These are phyloP conservation scores for Candida jianshihensis DNA, from an alignment of 805 yeast species.

Conservation along the genomic window DNA sequence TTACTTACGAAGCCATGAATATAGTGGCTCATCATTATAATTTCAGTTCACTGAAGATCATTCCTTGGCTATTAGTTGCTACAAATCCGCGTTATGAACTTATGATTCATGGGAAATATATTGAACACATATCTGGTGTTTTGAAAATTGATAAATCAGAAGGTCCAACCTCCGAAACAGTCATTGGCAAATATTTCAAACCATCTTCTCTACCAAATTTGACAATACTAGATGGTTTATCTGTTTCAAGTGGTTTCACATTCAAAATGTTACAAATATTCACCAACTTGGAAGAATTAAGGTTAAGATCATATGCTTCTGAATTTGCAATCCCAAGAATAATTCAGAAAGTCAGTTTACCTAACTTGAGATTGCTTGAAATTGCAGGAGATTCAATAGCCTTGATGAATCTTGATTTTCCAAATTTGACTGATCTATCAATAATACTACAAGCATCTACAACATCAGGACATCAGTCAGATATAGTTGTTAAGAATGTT, in stretches of 20 bases:
- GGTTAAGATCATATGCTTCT: background rate
- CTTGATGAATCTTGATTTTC: slow-evolving; percentile 1
- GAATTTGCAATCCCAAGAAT: background rate
- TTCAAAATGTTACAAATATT: slow-evolving; percentile 1
- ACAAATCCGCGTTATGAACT: slow-evolving; percentile 1
- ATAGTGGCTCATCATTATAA: slow-evolving; percentile 1
- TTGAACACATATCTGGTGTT: slow-evolving; percentile 1
- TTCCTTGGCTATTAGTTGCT: slow-evolving; percentile 2
- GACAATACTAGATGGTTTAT: background rate
- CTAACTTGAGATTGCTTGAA: background rate
- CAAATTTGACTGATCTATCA: slow-evolving; percentile 1
- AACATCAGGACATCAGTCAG: background rate
- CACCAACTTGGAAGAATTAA: background rate
- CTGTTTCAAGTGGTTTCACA: slow-evolving; percentile 1
- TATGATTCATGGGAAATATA: background rate
- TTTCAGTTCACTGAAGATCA: background rate
- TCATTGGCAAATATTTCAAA: background rate
- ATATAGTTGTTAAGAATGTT: background rate
- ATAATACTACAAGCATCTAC: background rate
- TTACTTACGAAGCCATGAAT: background rate
- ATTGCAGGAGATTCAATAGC: slow-evolving; percentile 1
- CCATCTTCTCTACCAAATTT: background rate
- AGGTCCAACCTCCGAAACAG: background rate
- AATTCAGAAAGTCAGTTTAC: background rate
- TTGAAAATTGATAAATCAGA: slow-evolving; percentile 2